A percentile compares a stretch with the other conserved stretches of the same genome.
Conservation (phyloP, 2,329 filamentous ascomycete species). For the Colletotrichum agaves region DNA sequence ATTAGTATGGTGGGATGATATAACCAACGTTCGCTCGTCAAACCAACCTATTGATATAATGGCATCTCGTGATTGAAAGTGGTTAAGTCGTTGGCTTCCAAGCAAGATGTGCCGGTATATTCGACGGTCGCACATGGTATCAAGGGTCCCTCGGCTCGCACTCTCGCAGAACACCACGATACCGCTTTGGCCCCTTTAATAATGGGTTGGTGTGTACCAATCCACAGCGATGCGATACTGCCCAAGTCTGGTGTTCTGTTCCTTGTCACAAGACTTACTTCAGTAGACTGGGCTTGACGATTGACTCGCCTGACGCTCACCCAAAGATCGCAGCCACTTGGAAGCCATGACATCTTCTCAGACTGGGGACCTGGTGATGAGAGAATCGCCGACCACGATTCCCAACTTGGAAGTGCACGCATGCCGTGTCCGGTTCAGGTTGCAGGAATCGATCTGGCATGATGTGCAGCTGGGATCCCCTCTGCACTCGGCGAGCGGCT, state of each 20-base stretch:
- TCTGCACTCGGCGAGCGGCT: not conserved
- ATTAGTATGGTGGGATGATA: not conserved
- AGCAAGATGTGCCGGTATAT: not conserved
- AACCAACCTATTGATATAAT: constrained; percentile 1
- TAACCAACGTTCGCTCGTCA: constrained; percentile 6
- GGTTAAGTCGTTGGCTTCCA: not conserved
- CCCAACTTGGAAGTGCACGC: not conserved
- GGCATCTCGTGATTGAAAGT: not conserved
- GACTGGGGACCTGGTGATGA: constrained; percentile 27
- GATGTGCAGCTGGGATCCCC: constrained; percentile 25
- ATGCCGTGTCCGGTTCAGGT: constrained; percentile 12
- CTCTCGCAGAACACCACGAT: constrained; percentile 10
- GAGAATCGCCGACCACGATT: constrained; percentile 7
- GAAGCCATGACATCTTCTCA: constrained; percentile 14
- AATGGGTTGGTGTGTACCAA: not conserved
- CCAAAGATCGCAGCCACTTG: not conserved
- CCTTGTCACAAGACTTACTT: no score
- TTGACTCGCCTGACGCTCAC: not conserved
- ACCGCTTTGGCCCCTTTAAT: constrained; percentile 18
- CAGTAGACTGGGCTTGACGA: no score
- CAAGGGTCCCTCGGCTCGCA: not conserved
- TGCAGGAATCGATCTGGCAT: constrained; percentile 36
- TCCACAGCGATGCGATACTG: not conserved
- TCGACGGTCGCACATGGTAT: not conserved
- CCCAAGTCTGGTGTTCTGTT: not conserved